Evolutionary conservation across 768 basidiomycete genomes (phyloP), one percentile per base, ranked within the genome.

Genomic region (Suillus hirtellus): DNA sequence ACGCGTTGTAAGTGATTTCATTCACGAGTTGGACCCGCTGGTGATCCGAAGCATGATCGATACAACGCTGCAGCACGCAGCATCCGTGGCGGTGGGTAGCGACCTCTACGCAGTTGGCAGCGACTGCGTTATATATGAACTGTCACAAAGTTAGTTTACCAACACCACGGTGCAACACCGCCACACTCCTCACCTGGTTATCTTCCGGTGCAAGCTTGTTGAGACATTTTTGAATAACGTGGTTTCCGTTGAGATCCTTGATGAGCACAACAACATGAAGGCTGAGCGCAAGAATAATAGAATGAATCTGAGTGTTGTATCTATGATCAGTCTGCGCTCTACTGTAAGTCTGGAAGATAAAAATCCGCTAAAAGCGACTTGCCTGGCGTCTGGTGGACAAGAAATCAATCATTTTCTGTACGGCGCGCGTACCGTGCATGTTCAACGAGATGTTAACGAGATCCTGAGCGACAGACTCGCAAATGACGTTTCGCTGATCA

Each of bases 391-490:
- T 89, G 60, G 93, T 95, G 24, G 96, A 96, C 73, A 99, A 79
- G 82, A 97, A 99, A 77, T 99, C 97, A 66, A 99, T 97, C 96
- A 99, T 99, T 82, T 99, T 99, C 81, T 99, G 97, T 63, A 99
- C 97, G 34, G 97, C 97, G 65, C 97, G 89, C 38, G 97, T 99
- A 38, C 97, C 97, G 77, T 99, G 97, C 97, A 99, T 99, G 79
- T 99, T 99, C 66, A 99, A 82, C 40, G 95, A 97, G 72, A 99
- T 99, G 73, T 90, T 95, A 71, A 99, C 97, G 58, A 99, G 85
- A 70, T 99, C 97, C 72, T 95, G 92, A 40, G 96, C 94, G 58
- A 99, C 96, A 31, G 94, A 95, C 75, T 99, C 96, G 79, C 97
- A 97, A 63, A 99, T 96, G 40, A 94, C 83, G 72, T 94, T 96